Conservation (phyloP, 805 yeast species). For the Cephaloascus fragrans region DNA sequence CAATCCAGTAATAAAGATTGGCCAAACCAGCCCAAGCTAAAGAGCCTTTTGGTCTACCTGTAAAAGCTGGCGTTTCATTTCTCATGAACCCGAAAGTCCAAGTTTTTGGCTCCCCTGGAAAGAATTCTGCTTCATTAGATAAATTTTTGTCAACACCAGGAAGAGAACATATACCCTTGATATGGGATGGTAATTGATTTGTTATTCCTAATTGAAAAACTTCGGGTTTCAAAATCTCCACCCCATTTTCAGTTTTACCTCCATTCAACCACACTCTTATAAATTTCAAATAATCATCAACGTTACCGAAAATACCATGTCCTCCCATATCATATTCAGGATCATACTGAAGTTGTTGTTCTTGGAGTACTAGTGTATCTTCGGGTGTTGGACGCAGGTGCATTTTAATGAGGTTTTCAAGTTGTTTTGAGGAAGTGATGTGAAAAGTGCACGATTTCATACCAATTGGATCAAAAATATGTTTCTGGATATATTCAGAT, state of each 20-base stretch:
- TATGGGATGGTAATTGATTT: neutral
- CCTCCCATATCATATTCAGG: constrained; percentile 30
- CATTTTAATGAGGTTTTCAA: neutral
- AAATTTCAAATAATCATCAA: constrained; percentile 26
- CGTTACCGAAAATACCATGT: constrained; percentile 28
- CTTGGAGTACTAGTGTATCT: neutral
- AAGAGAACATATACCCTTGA: neutral
- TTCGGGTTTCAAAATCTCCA: constrained; percentile 14
- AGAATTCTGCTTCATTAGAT: neutral
- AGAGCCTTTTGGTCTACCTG: constrained; percentile 25
- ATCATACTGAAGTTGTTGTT: constrained; percentile 3
- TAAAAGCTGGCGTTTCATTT: constrained; percentile 9
- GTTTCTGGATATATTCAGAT: constrained; percentile 18
- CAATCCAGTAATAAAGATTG: constrained; percentile 30
- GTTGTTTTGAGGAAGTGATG: constrained; percentile 4
- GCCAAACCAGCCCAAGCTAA: constrained; percentile 31
- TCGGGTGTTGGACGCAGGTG: neutral
- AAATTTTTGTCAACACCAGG: neutral
- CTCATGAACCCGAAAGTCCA: neutral
- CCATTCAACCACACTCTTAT: constrained; percentile 28
- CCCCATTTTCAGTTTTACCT: constrained; percentile 26
- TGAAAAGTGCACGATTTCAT: constrained; percentile 19
- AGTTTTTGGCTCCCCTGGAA: neutral
- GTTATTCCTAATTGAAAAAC: constrained; percentile 5
- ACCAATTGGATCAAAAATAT: constrained; percentile 23